phyloP scores from a whole-genome alignment of 1,284 basidiomycete genomes.

The Trametes polyzona region DNA sequence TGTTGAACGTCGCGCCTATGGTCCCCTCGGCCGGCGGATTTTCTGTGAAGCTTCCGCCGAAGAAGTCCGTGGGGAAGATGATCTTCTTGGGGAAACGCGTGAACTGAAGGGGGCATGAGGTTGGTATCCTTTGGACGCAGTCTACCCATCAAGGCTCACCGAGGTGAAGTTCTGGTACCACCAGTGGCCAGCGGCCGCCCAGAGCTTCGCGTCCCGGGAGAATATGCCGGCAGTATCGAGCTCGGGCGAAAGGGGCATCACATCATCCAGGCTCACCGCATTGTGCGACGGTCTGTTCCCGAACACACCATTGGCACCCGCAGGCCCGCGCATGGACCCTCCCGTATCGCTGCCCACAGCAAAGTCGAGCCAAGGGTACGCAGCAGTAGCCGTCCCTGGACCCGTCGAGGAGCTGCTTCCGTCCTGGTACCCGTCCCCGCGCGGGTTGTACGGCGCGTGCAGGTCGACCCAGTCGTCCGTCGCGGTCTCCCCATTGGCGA shows the following conservation, averaged over 20 bases:
- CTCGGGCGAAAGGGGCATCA: constrained; percentile 43
- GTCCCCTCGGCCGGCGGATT: constrained; percentile 33
- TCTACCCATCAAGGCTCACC: constrained; percentile 15
- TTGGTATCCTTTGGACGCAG: background rate
- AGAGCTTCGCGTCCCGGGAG: constrained; percentile 33
- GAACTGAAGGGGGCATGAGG: constrained; percentile 34
- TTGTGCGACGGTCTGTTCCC: constrained; percentile 43
- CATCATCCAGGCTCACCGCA: constrained; percentile 42
- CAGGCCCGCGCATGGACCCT: constrained; percentile 45
- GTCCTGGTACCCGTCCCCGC: constrained; percentile 55
- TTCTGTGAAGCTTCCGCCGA: constrained; percentile 34
- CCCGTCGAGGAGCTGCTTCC: constrained; percentile 46
- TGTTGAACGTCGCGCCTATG: constrained; percentile 35
- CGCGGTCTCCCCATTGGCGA: constrained; percentile 57
- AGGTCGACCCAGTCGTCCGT: constrained; percentile 58
- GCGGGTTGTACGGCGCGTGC: constrained; percentile 55
- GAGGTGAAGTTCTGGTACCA: constrained; percentile 37
- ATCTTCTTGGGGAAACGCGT: constrained; percentile 40
- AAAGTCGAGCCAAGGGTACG: constrained; percentile 45
- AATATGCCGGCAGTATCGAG: constrained; percentile 39
- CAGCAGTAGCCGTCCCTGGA: constrained; percentile 41
- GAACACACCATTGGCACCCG: constrained; percentile 45
- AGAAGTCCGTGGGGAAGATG: constrained; percentile 40
- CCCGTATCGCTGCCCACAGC: constrained; percentile 48
- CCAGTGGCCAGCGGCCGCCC: constrained; percentile 34